Percentiles rank a stretch among this genome's conserved stretches.
phyloP scores from a whole-genome alignment of 78 protist species.

The Trichosphaerium sp. region DNA sequence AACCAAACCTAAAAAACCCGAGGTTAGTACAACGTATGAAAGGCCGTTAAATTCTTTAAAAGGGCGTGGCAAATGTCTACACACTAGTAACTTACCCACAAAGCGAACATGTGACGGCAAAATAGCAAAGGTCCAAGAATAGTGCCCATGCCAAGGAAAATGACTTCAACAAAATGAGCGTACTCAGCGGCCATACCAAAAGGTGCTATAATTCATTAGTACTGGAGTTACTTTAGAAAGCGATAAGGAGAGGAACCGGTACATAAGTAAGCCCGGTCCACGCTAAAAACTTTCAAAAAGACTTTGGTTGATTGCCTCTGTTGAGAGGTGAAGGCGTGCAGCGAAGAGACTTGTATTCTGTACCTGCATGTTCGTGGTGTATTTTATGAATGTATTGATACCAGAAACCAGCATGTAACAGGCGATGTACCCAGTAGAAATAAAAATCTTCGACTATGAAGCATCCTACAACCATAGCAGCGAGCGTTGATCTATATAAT shows the following conservation, averaged over 20 bases:
- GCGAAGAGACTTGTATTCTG: neutral
- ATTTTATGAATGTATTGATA: slow-evolving; percentile 39
- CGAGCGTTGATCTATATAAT: neutral
- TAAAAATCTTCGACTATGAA: slow-evolving; percentile 41
- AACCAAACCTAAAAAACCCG: no score
- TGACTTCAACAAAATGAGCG: slow-evolving; percentile 44
- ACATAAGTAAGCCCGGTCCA: no score
- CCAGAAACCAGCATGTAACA: slow-evolving; percentile 49
- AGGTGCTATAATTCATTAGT: no score
- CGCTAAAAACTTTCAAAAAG: no score
- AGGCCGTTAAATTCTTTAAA: no score
- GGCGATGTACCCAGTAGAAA: slow-evolving; percentile 46
- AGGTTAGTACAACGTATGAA: no score
- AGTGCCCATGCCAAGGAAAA: slow-evolving; percentile 41
- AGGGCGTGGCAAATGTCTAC: no score
- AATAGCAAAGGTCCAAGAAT: slow-evolving; percentile 45
- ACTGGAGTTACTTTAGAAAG: no score
- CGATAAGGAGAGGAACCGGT: no score
- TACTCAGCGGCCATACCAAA: slow-evolving; percentile 53
- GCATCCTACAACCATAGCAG: slow-evolving; percentile 28
- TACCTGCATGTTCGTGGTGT: slow-evolving; percentile 36
- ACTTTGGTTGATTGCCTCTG: no score
- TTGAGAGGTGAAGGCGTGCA: no score
- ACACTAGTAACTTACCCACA: no score
- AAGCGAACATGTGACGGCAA: slow-evolving; percentile 29